Percentiles rank a stretch among this genome's conserved stretches.
Conservation (phyloP, 176 grass and related monocot species). For the sorghum (Sorghum bicolor) region DNA sequence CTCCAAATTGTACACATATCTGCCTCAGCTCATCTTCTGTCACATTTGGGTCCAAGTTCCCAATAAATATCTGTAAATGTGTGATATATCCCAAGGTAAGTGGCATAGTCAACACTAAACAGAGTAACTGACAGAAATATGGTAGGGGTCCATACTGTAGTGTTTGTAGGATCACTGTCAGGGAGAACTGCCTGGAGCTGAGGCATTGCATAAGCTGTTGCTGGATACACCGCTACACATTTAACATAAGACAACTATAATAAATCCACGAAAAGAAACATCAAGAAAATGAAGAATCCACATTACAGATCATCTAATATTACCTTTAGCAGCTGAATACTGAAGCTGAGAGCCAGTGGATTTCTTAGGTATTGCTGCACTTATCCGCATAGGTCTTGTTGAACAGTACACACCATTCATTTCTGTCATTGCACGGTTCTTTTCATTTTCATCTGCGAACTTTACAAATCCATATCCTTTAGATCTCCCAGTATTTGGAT, state of each 20-base stretch:
- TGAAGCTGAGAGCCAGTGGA: conserved; percentile 60
- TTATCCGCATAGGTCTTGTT: conserved; percentile 94
- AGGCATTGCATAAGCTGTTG: conserved; percentile 56
- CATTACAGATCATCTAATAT: background rate
- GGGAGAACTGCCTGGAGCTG: conserved; percentile 57
- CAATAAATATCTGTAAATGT: conserved; percentile 88
- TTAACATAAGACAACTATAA: conserved; percentile 14
- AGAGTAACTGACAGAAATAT: conserved; percentile 18
- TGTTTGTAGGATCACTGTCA: conserved; percentile 71
- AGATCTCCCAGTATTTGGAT: conserved; percentile 91
- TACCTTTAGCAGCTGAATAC: conserved; percentile 71
- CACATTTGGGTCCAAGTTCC: conserved; percentile 90
- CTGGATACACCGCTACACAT: conserved; percentile 56
- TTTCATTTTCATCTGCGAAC: conserved; percentile 94
- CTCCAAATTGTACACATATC: conserved; percentile 78
- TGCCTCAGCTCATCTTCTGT: conserved; percentile 90
- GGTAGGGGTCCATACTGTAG: conserved; percentile 46
- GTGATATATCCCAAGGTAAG: conserved; percentile 36
- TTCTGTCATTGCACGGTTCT: conserved; percentile 96
- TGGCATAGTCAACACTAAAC: conserved; percentile 25
- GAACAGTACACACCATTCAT: conserved; percentile 99
- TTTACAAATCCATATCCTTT: conserved; percentile 99
- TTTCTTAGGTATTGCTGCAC: conserved; percentile 89
- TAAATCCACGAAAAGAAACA: background rate
- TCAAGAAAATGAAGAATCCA: conserved; percentile 6